Percentiles rank a stretch among this genome's conserved stretches.
These are phyloP conservation scores for Trichomonascaceae sp. DNA, from an alignment of 1,139 yeast species.

Conservation along the genomic window DNA sequence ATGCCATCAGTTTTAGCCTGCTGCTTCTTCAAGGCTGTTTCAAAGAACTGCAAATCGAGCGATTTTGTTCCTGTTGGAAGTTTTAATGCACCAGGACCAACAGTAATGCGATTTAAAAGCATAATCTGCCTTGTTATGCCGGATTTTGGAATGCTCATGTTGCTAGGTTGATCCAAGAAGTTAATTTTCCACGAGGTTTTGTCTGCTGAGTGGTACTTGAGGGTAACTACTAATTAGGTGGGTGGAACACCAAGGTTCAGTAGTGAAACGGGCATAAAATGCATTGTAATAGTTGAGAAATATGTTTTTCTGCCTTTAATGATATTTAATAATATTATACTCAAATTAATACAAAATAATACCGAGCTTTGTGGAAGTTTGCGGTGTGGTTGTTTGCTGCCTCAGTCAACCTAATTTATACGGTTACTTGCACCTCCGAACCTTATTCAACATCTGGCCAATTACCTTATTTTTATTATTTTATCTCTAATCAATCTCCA, in stretches of 20 bases:
- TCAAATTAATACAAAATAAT: too few relatives aligned
- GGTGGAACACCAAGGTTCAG: not conserved
- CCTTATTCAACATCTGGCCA: not conserved
- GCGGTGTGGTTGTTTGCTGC: too few relatives aligned
- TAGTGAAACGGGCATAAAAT: not conserved
- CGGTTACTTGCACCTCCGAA: not conserved
- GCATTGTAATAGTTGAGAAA: too few relatives aligned
- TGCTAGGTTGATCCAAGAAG: not conserved
- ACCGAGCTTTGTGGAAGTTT: too few relatives aligned
- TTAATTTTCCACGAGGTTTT: not conserved
- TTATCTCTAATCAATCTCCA: not conserved
- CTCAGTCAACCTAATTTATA: too few relatives aligned
- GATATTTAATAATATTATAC: too few relatives aligned
- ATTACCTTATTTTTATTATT: not conserved
- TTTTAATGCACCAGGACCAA: slow-evolving; percentile 42
- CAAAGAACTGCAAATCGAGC: slow-evolving; percentile 41
- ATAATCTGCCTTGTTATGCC: slow-evolving; percentile 38
- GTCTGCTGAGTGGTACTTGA: not conserved
- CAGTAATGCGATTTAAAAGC: slow-evolving; percentile 39
- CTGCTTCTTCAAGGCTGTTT: slow-evolving; percentile 27
- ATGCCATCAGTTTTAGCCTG: slow-evolving; percentile 26
- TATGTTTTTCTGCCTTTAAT: too few relatives aligned
- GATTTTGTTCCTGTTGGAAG: slow-evolving; percentile 38
- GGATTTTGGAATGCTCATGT: slow-evolving; percentile 10
- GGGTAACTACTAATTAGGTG: not conserved